Evolutionary conservation across 176 grass and related monocot genomes (phyloP).

Genomic region (Hordeum marinum): DNA sequence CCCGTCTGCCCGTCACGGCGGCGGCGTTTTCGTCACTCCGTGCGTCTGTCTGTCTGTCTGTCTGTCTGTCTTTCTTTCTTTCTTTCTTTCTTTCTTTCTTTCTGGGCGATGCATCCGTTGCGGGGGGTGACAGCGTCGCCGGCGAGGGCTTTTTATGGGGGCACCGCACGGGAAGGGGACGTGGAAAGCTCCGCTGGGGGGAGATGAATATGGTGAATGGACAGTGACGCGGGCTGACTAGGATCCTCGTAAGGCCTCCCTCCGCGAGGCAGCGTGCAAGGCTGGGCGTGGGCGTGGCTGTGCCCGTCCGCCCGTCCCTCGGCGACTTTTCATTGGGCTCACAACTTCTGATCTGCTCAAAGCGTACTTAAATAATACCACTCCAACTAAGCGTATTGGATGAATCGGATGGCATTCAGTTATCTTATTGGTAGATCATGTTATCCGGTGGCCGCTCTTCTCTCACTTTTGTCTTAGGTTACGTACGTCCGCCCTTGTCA

Average conservation of each 20-base stretch:
- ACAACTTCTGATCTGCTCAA: neutral
- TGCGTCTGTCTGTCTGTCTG: no score
- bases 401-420: neutral
- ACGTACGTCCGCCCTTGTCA: neutral
- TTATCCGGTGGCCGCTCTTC: neutral
- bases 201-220: slow-evolving; percentile 2
- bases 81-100: no score
- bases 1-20: neutral
- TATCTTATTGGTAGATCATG: neutral
- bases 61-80: no score
- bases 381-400: neutral
- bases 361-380: neutral
- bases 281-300: neutral
- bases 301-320: neutral
- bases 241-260: slow-evolving; percentile 42
- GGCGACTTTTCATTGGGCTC: neutral
- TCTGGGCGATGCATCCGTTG: neutral
- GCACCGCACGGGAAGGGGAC: neutral
- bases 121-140: neutral
- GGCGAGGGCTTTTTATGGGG: slow-evolving; percentile 24
- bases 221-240: slow-evolving; percentile 44
- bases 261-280: neutral
- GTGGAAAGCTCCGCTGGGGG: slow-evolving; percentile 29
- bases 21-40: no score
- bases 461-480: neutral